Percentiles rank a stretch among this genome's conserved stretches.
These are phyloP conservation scores for Wickerhamiella occidentalis DNA, from an alignment of 805 yeast genomes.

Conservation along the genomic window DNA sequence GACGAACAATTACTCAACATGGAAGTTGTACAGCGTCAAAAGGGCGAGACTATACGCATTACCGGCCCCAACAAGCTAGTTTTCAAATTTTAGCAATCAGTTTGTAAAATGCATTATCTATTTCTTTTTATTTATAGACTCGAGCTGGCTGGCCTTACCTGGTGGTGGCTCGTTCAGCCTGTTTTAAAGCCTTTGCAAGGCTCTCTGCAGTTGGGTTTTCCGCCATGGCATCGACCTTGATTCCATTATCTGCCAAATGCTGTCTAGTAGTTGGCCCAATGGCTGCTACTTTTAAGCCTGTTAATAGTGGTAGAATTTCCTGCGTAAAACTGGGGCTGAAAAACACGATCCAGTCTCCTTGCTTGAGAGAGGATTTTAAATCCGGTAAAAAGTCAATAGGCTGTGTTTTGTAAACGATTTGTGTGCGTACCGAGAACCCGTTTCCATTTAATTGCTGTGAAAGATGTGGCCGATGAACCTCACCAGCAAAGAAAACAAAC, in stretches of 20 bases:
- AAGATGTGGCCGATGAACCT: slow-evolving; percentile 66
- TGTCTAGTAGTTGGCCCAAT: slow-evolving; percentile 85
- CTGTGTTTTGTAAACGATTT: slow-evolving; percentile 58
- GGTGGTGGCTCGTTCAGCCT: no score
- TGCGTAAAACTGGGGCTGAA: slow-evolving; percentile 87
- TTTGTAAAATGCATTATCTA: neutral
- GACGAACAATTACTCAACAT: slow-evolving; percentile 30
- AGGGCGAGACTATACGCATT: slow-evolving; percentile 54
- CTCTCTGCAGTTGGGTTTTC: slow-evolving; percentile 58
- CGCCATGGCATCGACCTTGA: slow-evolving; percentile 54
- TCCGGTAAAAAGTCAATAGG: slow-evolving; percentile 36
- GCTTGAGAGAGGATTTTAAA: slow-evolving; percentile 21
- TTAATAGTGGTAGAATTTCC: neutral
- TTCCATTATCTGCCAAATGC: slow-evolving; percentile 40
- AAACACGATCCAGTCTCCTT: slow-evolving; percentile 58
- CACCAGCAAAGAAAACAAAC: slow-evolving; percentile 69
- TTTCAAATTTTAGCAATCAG: slow-evolving; percentile 37
- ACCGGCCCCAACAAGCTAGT: slow-evolving; percentile 55
- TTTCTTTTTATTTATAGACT: no score
- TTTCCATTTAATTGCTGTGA: slow-evolving; percentile 43
- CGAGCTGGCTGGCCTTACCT: no score
- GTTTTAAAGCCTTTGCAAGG: slow-evolving; percentile 33
- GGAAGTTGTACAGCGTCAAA: slow-evolving; percentile 57
- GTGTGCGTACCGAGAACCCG: slow-evolving; percentile 42
- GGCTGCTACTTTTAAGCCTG: slow-evolving; percentile 41